Evolutionary conservation across 2,329 filamentous ascomycete species (phyloP), one percentile per base, ranked within the genome.

Genomic region (Phialophora verrucosa): DNA sequence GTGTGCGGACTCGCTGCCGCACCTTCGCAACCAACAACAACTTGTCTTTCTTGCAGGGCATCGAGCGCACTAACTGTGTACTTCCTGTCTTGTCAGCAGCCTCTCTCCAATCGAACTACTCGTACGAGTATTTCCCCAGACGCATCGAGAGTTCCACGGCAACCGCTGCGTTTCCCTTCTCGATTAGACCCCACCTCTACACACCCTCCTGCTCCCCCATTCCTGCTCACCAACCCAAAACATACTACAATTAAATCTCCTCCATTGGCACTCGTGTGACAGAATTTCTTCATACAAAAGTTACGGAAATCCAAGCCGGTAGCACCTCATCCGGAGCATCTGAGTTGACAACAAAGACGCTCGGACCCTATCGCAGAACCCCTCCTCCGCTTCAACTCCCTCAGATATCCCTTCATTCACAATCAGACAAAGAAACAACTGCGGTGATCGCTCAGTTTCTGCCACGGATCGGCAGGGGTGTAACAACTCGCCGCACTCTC

Each of bases 111-210:
- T 44, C 38, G 38, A 44, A n/a, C 59, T n/a, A n/a, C n/a, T n/a
- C n/a, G n/a, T n/a, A n/a, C n/a, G n/a, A n/a, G n/a, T n/a, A 23
- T 29, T 61, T 61, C 59, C 59, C 59, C 59, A 54, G 59, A 61
- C 59, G n/a, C 59, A 53, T 42, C 59, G 27, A 31, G n/a, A 55
- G 11, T 17, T 61, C 47, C 31, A 51, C 59, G 31, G 59, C 59
- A 14, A 53, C 59, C 25, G 53, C 53, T 35, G 2, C 27, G 10
- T 27, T 29, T 20, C 49, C 38, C 38, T 44, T 44, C 38, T 53
- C 27, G 49, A 53, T 27, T 23, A 53, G 53, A 61, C 59, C 59
- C 59, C 59, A 61, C 59, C 59, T 61, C 31, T 32, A 35, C 59
- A 54, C 31, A 25, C 49, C 47, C 47, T 42, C 29, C 59, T 49